phyloP scores from a whole-genome alignment of 176 grass and related monocot species.

The Elaeis guineensis region DNA sequence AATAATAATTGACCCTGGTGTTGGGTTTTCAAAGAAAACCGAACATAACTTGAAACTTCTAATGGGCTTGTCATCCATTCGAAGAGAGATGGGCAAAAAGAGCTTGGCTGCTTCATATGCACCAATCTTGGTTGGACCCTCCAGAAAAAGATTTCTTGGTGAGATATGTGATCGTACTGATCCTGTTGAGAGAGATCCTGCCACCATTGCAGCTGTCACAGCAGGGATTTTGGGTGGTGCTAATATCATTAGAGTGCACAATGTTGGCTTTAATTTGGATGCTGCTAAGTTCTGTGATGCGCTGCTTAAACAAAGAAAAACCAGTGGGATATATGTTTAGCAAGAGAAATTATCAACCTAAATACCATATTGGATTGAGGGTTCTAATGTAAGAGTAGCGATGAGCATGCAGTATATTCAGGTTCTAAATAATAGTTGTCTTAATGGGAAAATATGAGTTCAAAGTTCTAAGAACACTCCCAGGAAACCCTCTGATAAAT shows the following conservation, averaged over 20 bases:
- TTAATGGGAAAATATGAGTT: too few species aligned
- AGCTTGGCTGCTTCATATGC: conserved; percentile 62
- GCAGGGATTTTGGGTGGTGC: conserved; percentile 57
- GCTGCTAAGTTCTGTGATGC: conserved; percentile 55
- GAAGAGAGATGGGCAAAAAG: conserved; percentile 45
- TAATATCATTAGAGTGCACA: conserved; percentile 79
- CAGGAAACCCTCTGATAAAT: too few species aligned
- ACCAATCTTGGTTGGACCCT: conserved; percentile 67
- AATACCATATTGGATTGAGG: too few species aligned
- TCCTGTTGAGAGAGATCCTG: conserved; percentile 62
- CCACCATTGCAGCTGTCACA: conserved; percentile 30
- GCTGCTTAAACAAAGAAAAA: background rate
- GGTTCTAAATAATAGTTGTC: too few species aligned
- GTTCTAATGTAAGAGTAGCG: too few species aligned
- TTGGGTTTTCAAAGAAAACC: conserved; percentile 72
- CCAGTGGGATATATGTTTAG: too few species aligned
- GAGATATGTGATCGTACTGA: conserved; percentile 43
- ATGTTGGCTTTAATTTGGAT: conserved; percentile 46
- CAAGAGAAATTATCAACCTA: too few species aligned
- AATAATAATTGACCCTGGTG: conserved; percentile 77
- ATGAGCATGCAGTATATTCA: too few species aligned
- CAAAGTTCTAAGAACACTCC: too few species aligned
- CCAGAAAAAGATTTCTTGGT: conserved; percentile 69
- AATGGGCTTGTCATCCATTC: conserved; percentile 40
- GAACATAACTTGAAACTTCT: conserved; percentile 53